Evolutionary conservation across 1,284 basidiomycete species (phyloP), one percentile per base, ranked within the genome.

Genomic region (Trametes hirsuta): DNA sequence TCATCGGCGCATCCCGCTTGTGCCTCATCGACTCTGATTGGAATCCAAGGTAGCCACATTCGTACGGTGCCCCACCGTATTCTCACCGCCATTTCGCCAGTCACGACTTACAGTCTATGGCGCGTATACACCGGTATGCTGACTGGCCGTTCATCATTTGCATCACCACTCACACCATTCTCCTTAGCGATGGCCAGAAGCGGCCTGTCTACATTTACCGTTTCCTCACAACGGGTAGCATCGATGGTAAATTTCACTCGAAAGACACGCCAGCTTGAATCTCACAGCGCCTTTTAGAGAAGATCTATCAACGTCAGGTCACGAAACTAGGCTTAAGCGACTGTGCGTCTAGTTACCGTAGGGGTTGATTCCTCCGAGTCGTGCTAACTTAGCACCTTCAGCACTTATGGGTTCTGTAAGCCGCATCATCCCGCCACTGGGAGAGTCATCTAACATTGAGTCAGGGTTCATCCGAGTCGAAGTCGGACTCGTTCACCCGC

Each of bases 41-140:
- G 94, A 97, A 97, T 74, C 94, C 94, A 46, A 93, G 90, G 92
- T 90, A 75, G 50, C 0, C 35, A 8, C 10, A 4, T 22, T 0
- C 2, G 6, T 3, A 14, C 24, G 4, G 4, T 21, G 6, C 21
- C 30, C 14, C 37, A 10, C 5, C 11, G 8, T n/a, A 54, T 36
- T 50, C 34, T 59, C 36, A 64, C 51, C 21, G 37, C 61, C 1
- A 61, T 30, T 22, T 22, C 42, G 8, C 4, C 50, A 93, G 91
- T 66, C 91, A 93, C 68, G 97, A 99, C 75, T 76, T 95, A 15
- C 97, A 99, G 74, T 93, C 97, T 1, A 99, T 99, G 97, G 97
- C 95, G 53, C 87, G 97, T 49, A 98, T 97, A 69, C 94, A 96
- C 74, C 85, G 94, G 94, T 94, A 62, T 61, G 80, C 30, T 30